Percentiles rank a stretch among this genome's conserved stretches.
Conservation (phyloP, 2,329 filamentous ascomycete genomes). For the Trichoderma sp. region DNA sequence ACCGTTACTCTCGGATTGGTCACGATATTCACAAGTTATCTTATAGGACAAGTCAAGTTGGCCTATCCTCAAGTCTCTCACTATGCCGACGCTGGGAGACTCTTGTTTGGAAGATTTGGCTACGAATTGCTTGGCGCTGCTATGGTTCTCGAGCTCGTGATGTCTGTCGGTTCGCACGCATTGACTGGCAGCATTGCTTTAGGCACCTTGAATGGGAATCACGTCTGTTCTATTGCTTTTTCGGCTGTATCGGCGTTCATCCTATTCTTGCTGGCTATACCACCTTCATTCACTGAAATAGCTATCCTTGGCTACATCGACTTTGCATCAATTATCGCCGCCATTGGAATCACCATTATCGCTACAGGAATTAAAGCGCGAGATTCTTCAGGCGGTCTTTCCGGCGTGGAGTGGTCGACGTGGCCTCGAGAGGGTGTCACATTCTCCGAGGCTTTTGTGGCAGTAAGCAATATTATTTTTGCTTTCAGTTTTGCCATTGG, state of each 20-base stretch:
- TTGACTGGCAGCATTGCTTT: conserved; percentile 63
- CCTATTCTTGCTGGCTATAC: conserved; percentile 38
- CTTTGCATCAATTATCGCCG: conserved; percentile 57
- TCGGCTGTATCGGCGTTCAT: conserved; percentile 37
- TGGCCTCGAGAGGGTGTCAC: conserved; percentile 38
- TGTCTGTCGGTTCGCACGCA: conserved; percentile 63
- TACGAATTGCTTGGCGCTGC: conserved; percentile 56
- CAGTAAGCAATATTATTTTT: conserved; percentile 62
- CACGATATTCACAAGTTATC: conserved; percentile 38
- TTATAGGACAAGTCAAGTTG: conserved; percentile 40
- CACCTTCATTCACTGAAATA: conserved; percentile 40
- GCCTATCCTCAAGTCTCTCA: conserved; percentile 52
- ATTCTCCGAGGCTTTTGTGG: conserved; percentile 51
- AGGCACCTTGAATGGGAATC: conserved; percentile 56
- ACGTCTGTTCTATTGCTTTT: conserved; percentile 37
- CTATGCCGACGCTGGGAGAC: conserved; percentile 61
- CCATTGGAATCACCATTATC: conserved; percentile 61
- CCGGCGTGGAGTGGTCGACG: conserved; percentile 33
- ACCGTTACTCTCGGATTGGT: conserved; percentile 35
- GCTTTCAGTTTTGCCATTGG: conserved; percentile 53
- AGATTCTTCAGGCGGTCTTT: conserved; percentile 21
- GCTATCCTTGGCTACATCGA: conserved; percentile 43
- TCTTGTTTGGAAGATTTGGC: conserved; percentile 54
- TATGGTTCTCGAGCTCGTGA: conserved; percentile 59
- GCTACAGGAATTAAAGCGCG: conserved; percentile 47